phyloP scores from a whole-genome alignment of 345 rosid genomes.

The Kernera saxatilis region DNA sequence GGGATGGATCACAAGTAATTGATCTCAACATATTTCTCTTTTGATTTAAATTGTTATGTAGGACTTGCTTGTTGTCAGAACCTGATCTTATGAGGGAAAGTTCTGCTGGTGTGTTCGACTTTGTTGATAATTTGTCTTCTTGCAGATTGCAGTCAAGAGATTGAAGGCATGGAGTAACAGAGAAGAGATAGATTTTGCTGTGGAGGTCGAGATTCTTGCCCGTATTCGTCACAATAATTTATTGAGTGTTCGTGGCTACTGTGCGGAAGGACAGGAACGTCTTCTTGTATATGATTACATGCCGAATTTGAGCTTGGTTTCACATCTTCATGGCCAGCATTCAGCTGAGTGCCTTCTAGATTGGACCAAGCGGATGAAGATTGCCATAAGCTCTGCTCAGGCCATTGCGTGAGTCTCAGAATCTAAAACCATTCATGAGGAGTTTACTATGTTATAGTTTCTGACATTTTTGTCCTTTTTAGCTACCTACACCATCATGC shows the following conservation, averaged over 20 bases:
- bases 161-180: conserved; percentile 95
- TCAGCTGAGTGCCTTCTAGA: conserved; percentile 81
- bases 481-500: conserved; percentile 95
- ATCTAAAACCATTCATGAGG: background rate
- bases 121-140: background rate
- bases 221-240: conserved; percentile 90
- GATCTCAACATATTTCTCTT: background rate
- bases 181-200: conserved; percentile 84
- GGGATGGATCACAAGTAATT: conserved; percentile 96
- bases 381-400: conserved; percentile 84
- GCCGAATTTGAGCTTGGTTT: conserved; percentile 85
- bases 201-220: conserved; percentile 86
- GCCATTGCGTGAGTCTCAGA: conserved; percentile 68
- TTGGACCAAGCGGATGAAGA: conserved; percentile 69
- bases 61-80: background rate
- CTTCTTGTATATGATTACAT: conserved; percentile 89
- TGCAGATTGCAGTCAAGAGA: conserved; percentile 95
- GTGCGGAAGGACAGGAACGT: conserved; percentile 98
- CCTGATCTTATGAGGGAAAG: background rate
- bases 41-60: background rate
- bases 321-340: conserved; percentile 98
- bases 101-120: background rate
- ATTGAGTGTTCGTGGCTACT: conserved; percentile 86
- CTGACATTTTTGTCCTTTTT: conserved; percentile 3
- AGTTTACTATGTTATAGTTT: background rate